Percentiles rank a stretch among this genome's conserved stretches.
phyloP scores from a whole-genome alignment of 768 basidiomycete species.

The Kwoniella botswanensis region DNA sequence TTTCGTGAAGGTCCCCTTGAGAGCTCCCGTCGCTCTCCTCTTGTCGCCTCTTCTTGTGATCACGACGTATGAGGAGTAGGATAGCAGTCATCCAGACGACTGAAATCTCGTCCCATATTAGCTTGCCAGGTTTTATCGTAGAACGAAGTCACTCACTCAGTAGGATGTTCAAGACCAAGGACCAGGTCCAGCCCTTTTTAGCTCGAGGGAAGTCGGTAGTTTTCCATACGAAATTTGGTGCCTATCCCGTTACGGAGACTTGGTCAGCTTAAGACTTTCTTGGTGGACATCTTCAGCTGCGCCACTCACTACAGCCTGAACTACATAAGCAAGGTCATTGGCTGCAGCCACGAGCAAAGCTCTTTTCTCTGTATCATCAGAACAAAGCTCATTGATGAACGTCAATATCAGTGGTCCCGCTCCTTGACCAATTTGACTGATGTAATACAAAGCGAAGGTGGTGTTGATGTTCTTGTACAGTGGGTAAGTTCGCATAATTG shows the following conservation, averaged over 20 bases:
- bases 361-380: slow-evolving; percentile 42
- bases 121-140: neutral
- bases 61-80: slow-evolving; percentile 31
- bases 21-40: neutral
- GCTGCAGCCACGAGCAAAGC: slow-evolving; percentile 41
- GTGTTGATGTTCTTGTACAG: slow-evolving; percentile 36
- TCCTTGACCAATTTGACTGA: slow-evolving; percentile 27
- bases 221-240: slow-evolving; percentile 54
- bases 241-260: slow-evolving; percentile 8
- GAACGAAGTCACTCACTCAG: slow-evolving; percentile 38
- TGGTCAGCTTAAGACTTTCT: no score
- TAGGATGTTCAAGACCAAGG: slow-evolving; percentile 30
- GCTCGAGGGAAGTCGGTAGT: slow-evolving; percentile 45
- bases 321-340: slow-evolving; percentile 50
- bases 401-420: slow-evolving; percentile 42
- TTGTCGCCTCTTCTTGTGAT: slow-evolving; percentile 25
- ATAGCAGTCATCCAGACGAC: slow-evolving; percentile 36
- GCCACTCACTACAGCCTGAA: slow-evolving; percentile 43
- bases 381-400: slow-evolving; percentile 47
- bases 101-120: slow-evolving; percentile 1
- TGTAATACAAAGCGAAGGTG: slow-evolving; percentile 39
- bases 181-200: slow-evolving; percentile 43
- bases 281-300: no score
- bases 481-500: slow-evolving; percentile 19
- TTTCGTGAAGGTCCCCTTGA: neutral